Evolutionary conservation across 1,139 yeast species (phyloP).

Genomic region (Yamadazyma buinensis): DNA sequence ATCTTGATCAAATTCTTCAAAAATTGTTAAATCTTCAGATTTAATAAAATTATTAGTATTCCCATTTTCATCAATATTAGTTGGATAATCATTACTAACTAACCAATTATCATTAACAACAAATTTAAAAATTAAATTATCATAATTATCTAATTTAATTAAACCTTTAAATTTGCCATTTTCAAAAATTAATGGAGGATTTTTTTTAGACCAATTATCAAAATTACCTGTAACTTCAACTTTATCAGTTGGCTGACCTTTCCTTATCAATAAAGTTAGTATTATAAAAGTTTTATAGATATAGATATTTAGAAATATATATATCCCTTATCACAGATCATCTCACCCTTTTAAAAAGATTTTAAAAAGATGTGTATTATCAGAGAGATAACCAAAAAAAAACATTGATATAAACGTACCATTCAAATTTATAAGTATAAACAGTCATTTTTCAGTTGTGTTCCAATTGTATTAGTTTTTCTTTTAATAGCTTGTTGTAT

Average conservation of each 20-base stretch:
- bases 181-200: constrained; percentile 16
- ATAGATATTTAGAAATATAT: too few relatives aligned
- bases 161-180: constrained; percentile 12
- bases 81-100: constrained; percentile 22
- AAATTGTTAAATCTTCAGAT: constrained; percentile 22
- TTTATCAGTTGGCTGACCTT: constrained; percentile 12
- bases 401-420: too few relatives aligned
- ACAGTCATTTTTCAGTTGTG: constrained; percentile 16
- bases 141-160: constrained; percentile 18
- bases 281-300: too few relatives aligned
- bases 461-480: too few relatives aligned
- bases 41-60: constrained; percentile 34
- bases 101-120: constrained; percentile 37
- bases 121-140: constrained; percentile 32
- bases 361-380: too few relatives aligned
- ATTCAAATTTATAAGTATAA: constrained; percentile 18
- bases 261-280: too few relatives aligned
- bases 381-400: too few relatives aligned
- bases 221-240: constrained; percentile 42
- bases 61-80: constrained; percentile 33
- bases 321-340: too few relatives aligned
- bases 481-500: too few relatives aligned
- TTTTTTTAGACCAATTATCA: constrained; percentile 35
- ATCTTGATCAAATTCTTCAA: constrained; percentile 14
- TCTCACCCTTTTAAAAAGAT: too few relatives aligned